Conservation (phyloP, 495 filamentous ascomycete genomes). For the Apiosordaria backusii region DNA sequence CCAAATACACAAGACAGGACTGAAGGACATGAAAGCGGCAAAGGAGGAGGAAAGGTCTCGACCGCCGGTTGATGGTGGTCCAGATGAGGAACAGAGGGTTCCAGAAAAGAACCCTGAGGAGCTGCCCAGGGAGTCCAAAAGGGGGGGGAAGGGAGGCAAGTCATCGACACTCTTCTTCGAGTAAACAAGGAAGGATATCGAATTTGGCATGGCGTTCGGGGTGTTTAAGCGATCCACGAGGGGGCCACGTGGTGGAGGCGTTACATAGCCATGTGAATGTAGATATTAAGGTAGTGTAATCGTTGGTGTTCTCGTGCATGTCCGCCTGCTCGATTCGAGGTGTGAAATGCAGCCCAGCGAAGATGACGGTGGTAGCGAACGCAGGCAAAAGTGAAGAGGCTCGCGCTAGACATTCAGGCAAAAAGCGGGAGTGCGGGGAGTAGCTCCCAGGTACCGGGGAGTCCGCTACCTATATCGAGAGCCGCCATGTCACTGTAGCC, state of each 20-base stretch:
- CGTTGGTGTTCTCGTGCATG: not conserved
- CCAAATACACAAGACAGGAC: slow-evolving; percentile 59
- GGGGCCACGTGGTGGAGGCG: not conserved
- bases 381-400: not conserved
- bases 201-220: not conserved
- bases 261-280: not conserved
- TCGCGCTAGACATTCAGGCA: slow-evolving; percentile 20
- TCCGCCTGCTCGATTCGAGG: not conserved
- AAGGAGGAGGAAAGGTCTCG: slow-evolving; percentile 23
- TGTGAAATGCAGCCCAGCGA: not conserved
- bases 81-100: slow-evolving; percentile 1
- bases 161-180: slow-evolving; percentile 17
- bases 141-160: not conserved
- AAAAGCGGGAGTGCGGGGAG: slow-evolving; percentile 12
- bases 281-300: not conserved
- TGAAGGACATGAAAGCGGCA: slow-evolving; percentile 41
- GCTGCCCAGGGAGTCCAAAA: not conserved
- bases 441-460: not conserved
- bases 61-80: not conserved
- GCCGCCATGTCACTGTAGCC: not conserved
- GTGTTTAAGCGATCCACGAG: not conserved
- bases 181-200: not conserved
- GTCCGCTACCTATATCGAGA: not conserved
- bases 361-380: not conserved
- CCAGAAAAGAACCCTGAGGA: slow-evolving; percentile 5